Evolutionary conservation across 352 stramenopile genomes (phyloP).

Genomic region (Discostella stelligera): DNA sequence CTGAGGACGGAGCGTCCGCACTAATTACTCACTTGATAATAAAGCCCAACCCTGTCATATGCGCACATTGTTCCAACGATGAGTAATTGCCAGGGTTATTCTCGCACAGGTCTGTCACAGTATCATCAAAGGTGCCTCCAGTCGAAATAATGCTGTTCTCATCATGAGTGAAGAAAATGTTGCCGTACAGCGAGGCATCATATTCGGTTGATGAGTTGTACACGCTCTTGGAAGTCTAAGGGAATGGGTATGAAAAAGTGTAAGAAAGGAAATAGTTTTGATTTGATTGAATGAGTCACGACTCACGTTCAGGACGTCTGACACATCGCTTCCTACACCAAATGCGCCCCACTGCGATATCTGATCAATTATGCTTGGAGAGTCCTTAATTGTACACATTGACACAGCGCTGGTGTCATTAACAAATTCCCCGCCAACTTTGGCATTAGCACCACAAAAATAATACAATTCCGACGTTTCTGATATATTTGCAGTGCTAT

Average conservation of each 20-base stretch:
- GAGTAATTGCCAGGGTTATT: constrained; percentile 41
- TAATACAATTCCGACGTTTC: constrained; percentile 59
- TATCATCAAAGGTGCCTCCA: constrained; percentile 35
- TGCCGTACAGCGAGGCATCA: constrained; percentile 64
- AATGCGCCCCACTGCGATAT: constrained; percentile 45
- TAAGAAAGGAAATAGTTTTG: not conserved
- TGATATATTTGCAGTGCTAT: constrained; percentile 9
- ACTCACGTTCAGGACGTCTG: constrained; percentile 41
- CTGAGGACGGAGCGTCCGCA: no score
- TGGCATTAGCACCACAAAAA: constrained; percentile 63
- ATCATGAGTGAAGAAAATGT: constrained; percentile 71
- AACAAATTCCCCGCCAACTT: constrained; percentile 7
- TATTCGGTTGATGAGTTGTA: constrained; percentile 41
- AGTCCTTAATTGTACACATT: constrained; percentile 50
- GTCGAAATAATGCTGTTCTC: constrained; percentile 34
- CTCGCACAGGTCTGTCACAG: constrained; percentile 36
- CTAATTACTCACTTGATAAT: constrained; percentile 55
- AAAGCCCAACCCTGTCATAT: constrained; percentile 69
- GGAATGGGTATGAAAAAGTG: not conserved
- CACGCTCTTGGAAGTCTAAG: constrained; percentile 21
- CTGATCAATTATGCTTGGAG: constrained; percentile 37
- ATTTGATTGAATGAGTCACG: not conserved
- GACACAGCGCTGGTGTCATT: constrained; percentile 9
- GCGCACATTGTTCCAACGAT: constrained; percentile 41
- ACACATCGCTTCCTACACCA: constrained; percentile 37